Evolutionary conservation across 306 rosid genomes (phyloP).

Genomic region (Mucuna pruriens): DNA sequence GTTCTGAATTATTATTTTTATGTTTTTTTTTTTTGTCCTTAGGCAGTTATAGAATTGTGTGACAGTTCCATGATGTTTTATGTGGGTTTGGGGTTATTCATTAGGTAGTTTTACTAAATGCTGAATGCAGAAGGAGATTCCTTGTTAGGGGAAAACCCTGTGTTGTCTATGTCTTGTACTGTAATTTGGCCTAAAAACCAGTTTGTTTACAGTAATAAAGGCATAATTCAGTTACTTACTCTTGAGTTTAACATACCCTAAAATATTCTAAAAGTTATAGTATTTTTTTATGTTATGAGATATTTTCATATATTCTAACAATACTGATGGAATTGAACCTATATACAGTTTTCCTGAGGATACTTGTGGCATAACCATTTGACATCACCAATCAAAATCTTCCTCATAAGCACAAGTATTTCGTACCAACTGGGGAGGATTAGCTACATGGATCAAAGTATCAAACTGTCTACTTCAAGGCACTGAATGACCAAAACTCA

Average conservation of each 20-base stretch:
- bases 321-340: background rate
- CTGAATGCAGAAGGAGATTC: background rate
- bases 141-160: background rate
- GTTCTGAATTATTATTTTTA: background rate
- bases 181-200: background rate
- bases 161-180: background rate
- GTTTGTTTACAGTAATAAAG: background rate
- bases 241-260: background rate
- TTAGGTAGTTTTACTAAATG: background rate
- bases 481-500: slow-evolving; percentile 19
- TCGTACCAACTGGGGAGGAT: slow-evolving; percentile 10
- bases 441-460: background rate
- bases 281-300: background rate
- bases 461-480: background rate
- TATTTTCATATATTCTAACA: background rate
- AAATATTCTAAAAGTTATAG: background rate
- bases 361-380: slow-evolving; percentile 25
- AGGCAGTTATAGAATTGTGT: background rate
- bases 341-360: slow-evolving; percentile 9
- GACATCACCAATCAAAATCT: slow-evolving; percentile 22
- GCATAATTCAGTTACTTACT: background rate
- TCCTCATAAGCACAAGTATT: background rate
- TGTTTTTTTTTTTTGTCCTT: background rate
- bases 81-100: background rate
- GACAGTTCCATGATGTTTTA: too few relatives aligned